phyloP scores from a whole-genome alignment of 768 basidiomycete species.

The Pleurotus giganteus region DNA sequence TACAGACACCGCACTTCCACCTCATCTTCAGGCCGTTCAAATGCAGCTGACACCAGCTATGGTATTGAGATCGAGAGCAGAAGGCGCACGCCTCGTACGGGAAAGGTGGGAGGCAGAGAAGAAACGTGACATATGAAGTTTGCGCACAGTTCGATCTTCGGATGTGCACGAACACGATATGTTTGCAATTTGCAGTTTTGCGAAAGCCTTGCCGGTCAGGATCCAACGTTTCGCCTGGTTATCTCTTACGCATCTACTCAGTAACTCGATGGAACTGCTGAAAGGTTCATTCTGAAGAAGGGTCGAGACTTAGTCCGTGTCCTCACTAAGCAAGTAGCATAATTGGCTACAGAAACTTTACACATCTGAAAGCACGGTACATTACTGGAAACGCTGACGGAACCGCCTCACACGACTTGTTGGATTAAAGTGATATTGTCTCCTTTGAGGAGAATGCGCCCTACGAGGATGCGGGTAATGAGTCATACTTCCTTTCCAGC shows the following conservation, averaged over 20 bases:
- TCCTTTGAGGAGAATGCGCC: constrained; percentile 93
- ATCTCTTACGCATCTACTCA: too few relatives aligned
- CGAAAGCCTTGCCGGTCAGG: too few relatives aligned
- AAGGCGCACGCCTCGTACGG: constrained; percentile 69
- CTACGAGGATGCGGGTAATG: constrained; percentile 35
- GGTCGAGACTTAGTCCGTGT: too few relatives aligned
- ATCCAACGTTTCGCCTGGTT: too few relatives aligned
- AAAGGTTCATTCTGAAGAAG: too few relatives aligned
- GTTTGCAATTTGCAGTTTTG: too few relatives aligned
- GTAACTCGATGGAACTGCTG: too few relatives aligned
- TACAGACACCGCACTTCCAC: constrained; percentile 62
- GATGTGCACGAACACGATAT: background rate
- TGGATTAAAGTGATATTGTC: constrained; percentile 99
- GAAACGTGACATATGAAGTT: constrained; percentile 20
- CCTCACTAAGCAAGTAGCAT: background rate
- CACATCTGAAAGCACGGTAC: background rate
- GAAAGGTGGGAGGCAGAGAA: constrained; percentile 75
- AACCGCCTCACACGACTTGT: constrained; percentile 40
- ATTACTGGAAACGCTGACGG: background rate
- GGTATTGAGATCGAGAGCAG: constrained; percentile 56
- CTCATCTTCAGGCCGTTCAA: constrained; percentile 63
- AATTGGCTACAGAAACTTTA: background rate
- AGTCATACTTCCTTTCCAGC: constrained; percentile 7
- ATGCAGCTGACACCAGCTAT: constrained; percentile 52
- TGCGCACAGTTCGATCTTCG: background rate